These are phyloP conservation scores for Erythrobasidium yunnanense DNA, from an alignment of 768 basidiomycete genomes.

Conservation along the genomic window DNA sequence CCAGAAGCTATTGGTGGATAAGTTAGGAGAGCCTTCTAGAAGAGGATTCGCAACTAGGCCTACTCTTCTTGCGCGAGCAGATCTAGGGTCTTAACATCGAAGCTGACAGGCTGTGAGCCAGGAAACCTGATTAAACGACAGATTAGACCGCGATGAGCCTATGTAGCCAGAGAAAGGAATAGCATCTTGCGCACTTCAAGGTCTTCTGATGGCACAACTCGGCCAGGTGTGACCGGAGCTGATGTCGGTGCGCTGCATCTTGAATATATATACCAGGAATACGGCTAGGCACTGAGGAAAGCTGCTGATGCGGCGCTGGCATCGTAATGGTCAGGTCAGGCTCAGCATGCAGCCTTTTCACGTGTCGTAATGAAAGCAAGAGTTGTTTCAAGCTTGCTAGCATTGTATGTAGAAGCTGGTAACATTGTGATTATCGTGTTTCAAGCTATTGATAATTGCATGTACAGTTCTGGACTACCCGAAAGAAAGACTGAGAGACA, in stretches of 20 bases:
- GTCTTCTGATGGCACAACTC: constrained; percentile 29
- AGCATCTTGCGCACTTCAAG: neutral
- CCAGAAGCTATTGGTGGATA: constrained; percentile 62
- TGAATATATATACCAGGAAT: constrained; percentile 34
- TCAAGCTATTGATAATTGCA: too few species aligned
- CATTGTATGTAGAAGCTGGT: too few species aligned
- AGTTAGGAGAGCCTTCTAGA: neutral
- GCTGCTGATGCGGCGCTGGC: neutral
- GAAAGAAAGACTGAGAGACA: too few species aligned
- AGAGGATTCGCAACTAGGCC: constrained; percentile 37
- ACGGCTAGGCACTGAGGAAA: constrained; percentile 29
- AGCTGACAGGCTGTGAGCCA: constrained; percentile 91
- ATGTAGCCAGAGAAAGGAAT: neutral
- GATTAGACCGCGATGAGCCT: neutral
- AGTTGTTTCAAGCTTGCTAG: neutral
- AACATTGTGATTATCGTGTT: too few species aligned
- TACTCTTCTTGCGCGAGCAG: constrained; percentile 77
- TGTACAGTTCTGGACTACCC: too few species aligned
- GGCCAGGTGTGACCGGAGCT: constrained; percentile 30
- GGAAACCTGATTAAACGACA: constrained; percentile 56
- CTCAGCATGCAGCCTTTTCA: too few species aligned
- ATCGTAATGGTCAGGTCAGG: neutral
- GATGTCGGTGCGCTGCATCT: constrained; percentile 29
- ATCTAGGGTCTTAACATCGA: constrained; percentile 56
- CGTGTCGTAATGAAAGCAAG: neutral